Evolutionary conservation across 371 early-diverging fungal species (phyloP), one percentile per base, ranked within the genome.

Genomic region (Gilbertella persicaria): DNA sequence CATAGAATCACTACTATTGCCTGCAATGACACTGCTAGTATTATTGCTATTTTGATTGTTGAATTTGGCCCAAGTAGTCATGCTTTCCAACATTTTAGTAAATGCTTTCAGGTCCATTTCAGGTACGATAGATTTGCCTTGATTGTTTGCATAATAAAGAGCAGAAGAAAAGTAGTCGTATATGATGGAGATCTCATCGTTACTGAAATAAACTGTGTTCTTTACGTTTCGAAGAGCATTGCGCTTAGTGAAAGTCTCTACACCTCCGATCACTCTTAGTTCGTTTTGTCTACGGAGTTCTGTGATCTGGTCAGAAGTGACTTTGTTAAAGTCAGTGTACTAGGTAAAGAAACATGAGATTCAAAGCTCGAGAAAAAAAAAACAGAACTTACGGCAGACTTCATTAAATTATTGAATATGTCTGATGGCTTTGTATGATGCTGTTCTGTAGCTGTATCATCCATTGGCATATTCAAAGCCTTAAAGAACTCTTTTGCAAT

Each of bases 161-260:
- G 92, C 92, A 28, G 78, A 83, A 66, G 89, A 94, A 73, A 84
- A 97, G 33, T 88, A 78, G 67, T 98, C 96, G 59, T 95, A 97
- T 16, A 98, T 73, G 23, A 84, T 75, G 13, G 90, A 79, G 29
- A 97, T 77, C 56, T 96, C 88, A 28, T 93, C 93, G 57, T 90
- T 88, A 48, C 81, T 82, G 53, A 98, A 95, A 26, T 84, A 80
- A 36, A 84, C 79, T 5, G 76, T 80, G 36, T 87, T 82, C 6
- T 80, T 69, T 20, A 98, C 67, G 60, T 88, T 89, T 28, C 97
- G 86, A 24, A 96, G 73, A 13, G 88, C 80, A 5, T 88, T 87
- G 56, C 95, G 89, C 54, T 95, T 97, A 0, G 96, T 89, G 58
- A 92, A 98, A 25, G 85, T 84, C 69, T 95, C 95, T 53, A 98